Conservation (phyloP, 2,329 filamentous ascomycete genomes). For the Colletotrichum liaoningense region DNA sequence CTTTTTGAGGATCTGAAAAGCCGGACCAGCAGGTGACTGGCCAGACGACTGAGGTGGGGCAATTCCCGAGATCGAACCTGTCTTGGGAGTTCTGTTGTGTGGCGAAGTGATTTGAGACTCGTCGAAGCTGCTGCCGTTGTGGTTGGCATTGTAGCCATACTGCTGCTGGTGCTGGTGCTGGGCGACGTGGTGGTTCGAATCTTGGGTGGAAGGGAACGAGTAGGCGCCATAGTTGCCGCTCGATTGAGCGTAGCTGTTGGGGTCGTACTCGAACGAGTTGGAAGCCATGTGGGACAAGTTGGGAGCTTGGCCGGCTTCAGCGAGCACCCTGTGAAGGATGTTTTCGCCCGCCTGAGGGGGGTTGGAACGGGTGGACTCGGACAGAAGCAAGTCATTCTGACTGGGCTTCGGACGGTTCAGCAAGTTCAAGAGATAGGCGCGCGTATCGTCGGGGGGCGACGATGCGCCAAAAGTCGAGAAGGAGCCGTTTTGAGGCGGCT, state of each 20-base stretch:
- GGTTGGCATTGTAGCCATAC: slow-evolving; percentile 42
- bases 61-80: slow-evolving; percentile 47
- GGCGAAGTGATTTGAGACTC: slow-evolving; percentile 55
- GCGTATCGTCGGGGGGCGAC: slow-evolving; percentile 75
- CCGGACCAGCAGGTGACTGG: slow-evolving; percentile 47
- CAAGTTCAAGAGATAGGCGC: slow-evolving; percentile 87
- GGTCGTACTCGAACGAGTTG: slow-evolving; percentile 40
- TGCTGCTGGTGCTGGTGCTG: slow-evolving; percentile 33
- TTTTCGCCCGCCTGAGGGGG: slow-evolving; percentile 36
- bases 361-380: slow-evolving; percentile 54
- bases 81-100: slow-evolving; percentile 54
- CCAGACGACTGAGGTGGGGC: slow-evolving; percentile 40
- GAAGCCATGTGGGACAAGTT: slow-evolving; percentile 36
- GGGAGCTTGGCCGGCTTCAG: slow-evolving; percentile 29
- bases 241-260: slow-evolving; percentile 38
- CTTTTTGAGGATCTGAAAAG: slow-evolving; percentile 65
- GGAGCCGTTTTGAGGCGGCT: slow-evolving; percentile 40
- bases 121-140: slow-evolving; percentile 45
- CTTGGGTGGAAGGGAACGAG: slow-evolving; percentile 35
- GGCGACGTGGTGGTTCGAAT: slow-evolving; percentile 36
- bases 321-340: slow-evolving; percentile 33
- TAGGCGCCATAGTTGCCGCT: slow-evolving; percentile 37
- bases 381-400: slow-evolving; percentile 62
- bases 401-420: slow-evolving; percentile 82
- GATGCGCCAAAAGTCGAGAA: slow-evolving; percentile 57